A percentile compares a stretch with the other conserved stretches of the same genome.
Evolutionary conservation across 345 rosid genomes (phyloP).

Genomic region (Arabis alpina): DNA sequence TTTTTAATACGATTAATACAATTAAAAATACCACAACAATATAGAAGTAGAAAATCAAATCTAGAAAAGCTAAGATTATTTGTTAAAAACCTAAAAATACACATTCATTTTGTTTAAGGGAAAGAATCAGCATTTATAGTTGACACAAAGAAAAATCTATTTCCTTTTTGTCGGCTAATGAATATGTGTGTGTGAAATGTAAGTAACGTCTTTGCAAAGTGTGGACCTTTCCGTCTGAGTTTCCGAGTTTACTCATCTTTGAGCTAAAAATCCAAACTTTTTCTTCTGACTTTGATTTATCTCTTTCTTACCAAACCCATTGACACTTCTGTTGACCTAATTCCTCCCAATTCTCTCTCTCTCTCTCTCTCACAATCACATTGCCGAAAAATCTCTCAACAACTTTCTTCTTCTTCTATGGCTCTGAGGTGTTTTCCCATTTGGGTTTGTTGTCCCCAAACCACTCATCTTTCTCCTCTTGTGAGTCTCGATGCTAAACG

Average conservation of each 20-base stretch:
- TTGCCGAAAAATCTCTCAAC: conserved; percentile 34
- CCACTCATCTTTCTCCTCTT: conserved; percentile 38
- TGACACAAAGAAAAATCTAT: too few relatives aligned
- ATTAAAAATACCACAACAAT: too few relatives aligned
- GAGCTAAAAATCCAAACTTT: conserved; percentile 26
- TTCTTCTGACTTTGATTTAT: conserved; percentile 22
- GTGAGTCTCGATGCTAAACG: conserved; percentile 44
- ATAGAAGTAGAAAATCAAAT: too few relatives aligned
- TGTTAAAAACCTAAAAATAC: too few relatives aligned
- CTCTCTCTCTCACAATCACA: conserved; percentile 15
- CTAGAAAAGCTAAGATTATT: too few relatives aligned
- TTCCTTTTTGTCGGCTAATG: too few relatives aligned
- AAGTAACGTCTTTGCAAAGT: conserved; percentile 40
- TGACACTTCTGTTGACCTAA: conserved; percentile 37
- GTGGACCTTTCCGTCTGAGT: conserved; percentile 39
- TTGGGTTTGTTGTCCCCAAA: conserved; percentile 57
- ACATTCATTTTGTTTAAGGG: too few relatives aligned
- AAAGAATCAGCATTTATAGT: too few relatives aligned
- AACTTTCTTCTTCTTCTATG: conserved; percentile 42
- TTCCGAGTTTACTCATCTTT: conserved; percentile 33
- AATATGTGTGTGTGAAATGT: conserved; percentile 26
- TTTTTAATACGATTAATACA: too few relatives aligned
- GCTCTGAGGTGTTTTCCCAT: conserved; percentile 61
- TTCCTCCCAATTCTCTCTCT: conserved; percentile 10
- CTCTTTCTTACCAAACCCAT: conserved; percentile 35